Evolutionary conservation across 2,329 filamentous ascomycete species (phyloP).

Genomic region (Nigrograna mackinnonii): DNA sequence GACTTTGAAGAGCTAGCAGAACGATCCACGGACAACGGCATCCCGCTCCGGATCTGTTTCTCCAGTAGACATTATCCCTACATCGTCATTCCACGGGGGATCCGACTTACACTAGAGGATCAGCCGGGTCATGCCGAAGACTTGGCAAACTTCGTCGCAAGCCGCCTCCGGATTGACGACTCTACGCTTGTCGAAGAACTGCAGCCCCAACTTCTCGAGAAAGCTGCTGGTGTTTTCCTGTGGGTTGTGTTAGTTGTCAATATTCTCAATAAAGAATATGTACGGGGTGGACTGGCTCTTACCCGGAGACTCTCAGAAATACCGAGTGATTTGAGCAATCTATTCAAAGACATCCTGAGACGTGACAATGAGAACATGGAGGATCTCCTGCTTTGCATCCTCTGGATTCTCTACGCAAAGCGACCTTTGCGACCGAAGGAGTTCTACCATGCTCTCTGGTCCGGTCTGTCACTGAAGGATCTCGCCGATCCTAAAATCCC

Average conservation of each 20-base stretch:
- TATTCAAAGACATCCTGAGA: conserved; percentile 50
- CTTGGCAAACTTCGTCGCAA: conserved; percentile 23
- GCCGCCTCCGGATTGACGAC: conserved; percentile 16
- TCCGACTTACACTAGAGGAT: conserved; percentile 35
- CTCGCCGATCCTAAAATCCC: conserved; percentile 17
- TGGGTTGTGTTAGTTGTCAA: conserved; percentile 51
- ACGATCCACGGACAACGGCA: conserved; percentile 4
- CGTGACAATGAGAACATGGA: conserved; percentile 43
- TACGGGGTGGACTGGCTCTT: conserved; percentile 29
- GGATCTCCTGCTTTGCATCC: conserved; percentile 4
- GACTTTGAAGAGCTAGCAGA: conserved; percentile 46
- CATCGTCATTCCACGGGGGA: conserved; percentile 34
- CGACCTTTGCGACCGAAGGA: conserved; percentile 16
- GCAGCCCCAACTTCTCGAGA: conserved; percentile 17
- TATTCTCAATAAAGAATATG: conserved; percentile 49
- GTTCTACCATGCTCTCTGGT: conserved; percentile 17
- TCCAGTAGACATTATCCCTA: conserved; percentile 55
- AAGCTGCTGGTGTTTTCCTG: conserved; percentile 47
- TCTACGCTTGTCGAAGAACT: conserved; percentile 17
- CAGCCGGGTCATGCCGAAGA: conserved; percentile 38
- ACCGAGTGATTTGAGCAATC: conserved; percentile 44
- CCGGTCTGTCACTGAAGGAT: conserved; percentile 7
- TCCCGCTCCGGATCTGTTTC: conserved; percentile 42
- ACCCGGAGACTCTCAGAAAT: conserved; percentile 40
- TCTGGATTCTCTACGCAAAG: conserved; percentile 21